Evolutionary conservation across 2,329 filamentous ascomycete genomes (phyloP).

Genomic region (Aspergillus sp.): DNA sequence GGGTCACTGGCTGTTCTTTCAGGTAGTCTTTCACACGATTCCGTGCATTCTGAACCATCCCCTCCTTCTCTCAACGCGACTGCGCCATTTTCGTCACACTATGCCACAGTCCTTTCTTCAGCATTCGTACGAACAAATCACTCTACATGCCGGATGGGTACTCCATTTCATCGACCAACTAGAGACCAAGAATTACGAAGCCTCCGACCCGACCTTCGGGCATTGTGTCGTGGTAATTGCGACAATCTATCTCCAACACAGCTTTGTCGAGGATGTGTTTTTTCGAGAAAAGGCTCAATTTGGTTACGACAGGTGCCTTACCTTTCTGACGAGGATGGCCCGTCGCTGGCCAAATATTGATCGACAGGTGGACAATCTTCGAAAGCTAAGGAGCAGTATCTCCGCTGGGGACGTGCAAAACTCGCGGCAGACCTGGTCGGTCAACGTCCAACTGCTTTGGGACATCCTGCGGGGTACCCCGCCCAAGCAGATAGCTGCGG

Average conservation of each 20-base stretch:
- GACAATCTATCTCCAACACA: conserved; percentile 57
- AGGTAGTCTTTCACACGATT: conserved; percentile 54
- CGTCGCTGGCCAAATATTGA: conserved; percentile 42
- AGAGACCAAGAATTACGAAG: conserved; percentile 46
- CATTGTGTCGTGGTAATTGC: conserved; percentile 55
- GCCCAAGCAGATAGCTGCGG: conserved; percentile 1
- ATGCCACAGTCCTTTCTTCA: conserved; percentile 57
- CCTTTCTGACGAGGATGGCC: conserved; percentile 40
- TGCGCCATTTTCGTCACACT: conserved; percentile 52
- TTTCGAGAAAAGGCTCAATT: conserved; percentile 42
- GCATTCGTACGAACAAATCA: conserved; percentile 53
- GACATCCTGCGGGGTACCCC: conserved; percentile 5
- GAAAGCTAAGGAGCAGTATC: conserved; percentile 7
- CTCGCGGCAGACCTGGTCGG: conserved; percentile 20
- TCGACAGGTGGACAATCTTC: conserved; percentile 15
- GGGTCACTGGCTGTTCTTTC: conserved; percentile 54
- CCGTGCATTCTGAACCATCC: conserved; percentile 56
- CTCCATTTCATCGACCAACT: conserved; percentile 52
- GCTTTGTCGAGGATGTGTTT: conserved; percentile 45
- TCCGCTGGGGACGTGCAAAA: conserved; percentile 12
- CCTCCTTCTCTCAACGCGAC: conserved; percentile 52
- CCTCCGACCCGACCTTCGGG: conserved; percentile 49
- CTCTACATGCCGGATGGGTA: conserved; percentile 54
- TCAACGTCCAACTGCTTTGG: conserved; percentile 11
- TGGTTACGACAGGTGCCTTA: conserved; percentile 46